phyloP scores from a whole-genome alignment of 2,329 filamentous ascomycete genomes.

The Ceratocystis papillata region DNA sequence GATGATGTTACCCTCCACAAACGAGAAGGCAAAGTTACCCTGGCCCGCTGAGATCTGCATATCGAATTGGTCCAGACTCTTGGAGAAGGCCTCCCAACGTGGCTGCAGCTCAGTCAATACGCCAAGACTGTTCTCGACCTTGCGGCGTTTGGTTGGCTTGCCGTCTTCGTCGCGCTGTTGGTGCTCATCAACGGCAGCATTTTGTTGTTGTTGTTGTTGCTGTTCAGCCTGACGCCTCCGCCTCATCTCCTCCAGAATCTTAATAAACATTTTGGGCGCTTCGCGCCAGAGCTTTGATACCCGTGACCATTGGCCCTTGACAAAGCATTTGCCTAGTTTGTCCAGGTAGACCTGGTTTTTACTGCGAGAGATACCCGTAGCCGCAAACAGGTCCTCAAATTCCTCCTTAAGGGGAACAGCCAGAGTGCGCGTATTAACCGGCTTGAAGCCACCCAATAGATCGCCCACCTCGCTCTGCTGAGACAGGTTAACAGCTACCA shows the following conservation, averaged over 20 bases:
- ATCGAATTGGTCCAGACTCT: constrained; percentile 66
- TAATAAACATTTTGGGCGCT: constrained; percentile 75
- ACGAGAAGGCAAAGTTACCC: constrained; percentile 79
- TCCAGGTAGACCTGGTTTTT: constrained; percentile 83
- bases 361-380: constrained; percentile 71
- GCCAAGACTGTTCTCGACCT: constrained; percentile 49
- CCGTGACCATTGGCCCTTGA: constrained; percentile 76
- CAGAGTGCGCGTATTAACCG: constrained; percentile 77
- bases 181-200: constrained; percentile 25
- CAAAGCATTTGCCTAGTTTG: constrained; percentile 65
- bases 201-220: constrained; percentile 27
- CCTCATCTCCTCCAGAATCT: constrained; percentile 49
- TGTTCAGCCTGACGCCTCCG: constrained; percentile 33
- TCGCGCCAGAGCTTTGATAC: constrained; percentile 80
- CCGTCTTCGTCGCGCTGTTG: constrained; percentile 33
- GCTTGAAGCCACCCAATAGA: constrained; percentile 89
- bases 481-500: constrained; percentile 89
- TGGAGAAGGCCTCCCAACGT: constrained; percentile 72
- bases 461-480: constrained; percentile 98
- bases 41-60: constrained; percentile 50
- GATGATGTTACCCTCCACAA: constrained; percentile 90
- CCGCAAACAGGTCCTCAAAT: constrained; percentile 78
- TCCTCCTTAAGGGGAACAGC: constrained; percentile 86
- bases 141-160: constrained; percentile 57
- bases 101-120: constrained; percentile 46